Conservation (phyloP, 768 basidiomycete species). For the Leccinellum albellum region DNA sequence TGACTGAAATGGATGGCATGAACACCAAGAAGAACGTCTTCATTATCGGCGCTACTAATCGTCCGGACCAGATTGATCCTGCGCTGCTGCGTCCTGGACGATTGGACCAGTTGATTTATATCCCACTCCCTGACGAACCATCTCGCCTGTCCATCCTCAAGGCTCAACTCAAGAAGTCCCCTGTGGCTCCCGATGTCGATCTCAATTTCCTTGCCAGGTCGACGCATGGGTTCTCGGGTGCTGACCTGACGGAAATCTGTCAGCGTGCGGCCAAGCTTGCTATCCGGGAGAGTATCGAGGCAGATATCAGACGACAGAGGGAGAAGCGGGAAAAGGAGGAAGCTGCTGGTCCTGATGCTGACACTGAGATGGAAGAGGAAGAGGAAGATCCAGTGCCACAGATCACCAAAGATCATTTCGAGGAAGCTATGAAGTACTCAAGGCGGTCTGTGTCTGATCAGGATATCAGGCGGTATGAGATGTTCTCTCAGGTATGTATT, state of each 20-base stretch:
- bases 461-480: constrained; percentile 97
- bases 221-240: constrained; percentile 98
- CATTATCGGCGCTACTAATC: constrained; percentile 95
- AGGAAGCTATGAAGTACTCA: constrained; percentile 98
- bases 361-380: constrained; percentile 66
- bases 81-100: constrained; percentile 95
- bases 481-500: constrained; percentile 80
- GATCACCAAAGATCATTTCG: constrained; percentile 91
- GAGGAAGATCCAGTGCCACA: constrained; percentile 89
- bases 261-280: constrained; percentile 97
- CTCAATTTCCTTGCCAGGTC: constrained; percentile 82
- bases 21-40: constrained; percentile 99
- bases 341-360: constrained; percentile 52
- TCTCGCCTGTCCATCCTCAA: constrained; percentile 89
- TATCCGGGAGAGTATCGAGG: constrained; percentile 91
- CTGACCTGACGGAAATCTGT: constrained; percentile 99
- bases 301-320: constrained; percentile 76
- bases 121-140: constrained; percentile 92
- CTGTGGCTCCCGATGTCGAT: constrained; percentile 78
- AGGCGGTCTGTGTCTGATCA: constrained; percentile 95
- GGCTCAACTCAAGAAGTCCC: constrained; percentile 89
- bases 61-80: constrained; percentile 93
- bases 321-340: constrained; percentile 83
- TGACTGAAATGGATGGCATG: constrained; percentile 99
- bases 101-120: constrained; percentile 99